phyloP scores from a whole-genome alignment of 2,329 filamentous ascomycete genomes.

The Aspergillus fischeri region DNA sequence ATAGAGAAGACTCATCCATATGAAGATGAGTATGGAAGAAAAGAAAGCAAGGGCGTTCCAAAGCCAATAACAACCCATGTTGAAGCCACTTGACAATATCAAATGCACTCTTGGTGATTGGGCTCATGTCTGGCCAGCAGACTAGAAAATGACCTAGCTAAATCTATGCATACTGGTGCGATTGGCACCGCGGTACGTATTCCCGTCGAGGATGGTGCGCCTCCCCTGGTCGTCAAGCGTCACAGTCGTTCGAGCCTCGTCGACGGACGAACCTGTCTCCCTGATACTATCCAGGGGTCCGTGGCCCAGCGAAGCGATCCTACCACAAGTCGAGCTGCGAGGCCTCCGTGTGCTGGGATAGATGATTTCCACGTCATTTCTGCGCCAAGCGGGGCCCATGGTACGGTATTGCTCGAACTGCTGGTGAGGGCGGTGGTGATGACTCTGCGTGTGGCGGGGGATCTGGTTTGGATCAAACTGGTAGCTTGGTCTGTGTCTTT shows the following conservation, averaged over 20 bases:
- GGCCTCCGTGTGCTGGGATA: conserved; percentile 33
- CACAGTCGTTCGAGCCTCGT: conserved; percentile 14
- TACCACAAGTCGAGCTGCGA: conserved; percentile 31
- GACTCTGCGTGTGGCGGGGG: conserved; percentile 27
- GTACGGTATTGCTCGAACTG: conserved; percentile 18
- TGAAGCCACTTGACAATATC: background rate
- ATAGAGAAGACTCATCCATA: background rate
- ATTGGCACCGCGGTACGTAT: conserved; percentile 29
- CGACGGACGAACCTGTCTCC: conserved; percentile 26
- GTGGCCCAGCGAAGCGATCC: conserved; percentile 11
- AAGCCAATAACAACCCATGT: background rate
- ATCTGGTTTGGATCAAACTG: conserved; percentile 23
- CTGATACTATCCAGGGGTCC: conserved; percentile 27
- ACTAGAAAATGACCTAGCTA: conserved; percentile 5
- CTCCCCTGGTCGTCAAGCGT: conserved; percentile 11
- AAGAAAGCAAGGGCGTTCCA: background rate
- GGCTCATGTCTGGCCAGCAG: conserved; percentile 20
- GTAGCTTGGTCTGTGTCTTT: conserved; percentile 15
- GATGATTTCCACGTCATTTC: conserved; percentile 31
- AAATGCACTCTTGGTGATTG: background rate
- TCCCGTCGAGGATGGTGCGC: conserved; percentile 12
- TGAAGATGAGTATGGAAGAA: background rate
- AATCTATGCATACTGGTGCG: conserved; percentile 23
- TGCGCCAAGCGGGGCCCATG: conserved; percentile 20
- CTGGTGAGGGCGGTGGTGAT: conserved; percentile 21